Evolutionary conservation across 306 rosid species (phyloP).

Genomic region (Inga leiocalycina): DNA sequence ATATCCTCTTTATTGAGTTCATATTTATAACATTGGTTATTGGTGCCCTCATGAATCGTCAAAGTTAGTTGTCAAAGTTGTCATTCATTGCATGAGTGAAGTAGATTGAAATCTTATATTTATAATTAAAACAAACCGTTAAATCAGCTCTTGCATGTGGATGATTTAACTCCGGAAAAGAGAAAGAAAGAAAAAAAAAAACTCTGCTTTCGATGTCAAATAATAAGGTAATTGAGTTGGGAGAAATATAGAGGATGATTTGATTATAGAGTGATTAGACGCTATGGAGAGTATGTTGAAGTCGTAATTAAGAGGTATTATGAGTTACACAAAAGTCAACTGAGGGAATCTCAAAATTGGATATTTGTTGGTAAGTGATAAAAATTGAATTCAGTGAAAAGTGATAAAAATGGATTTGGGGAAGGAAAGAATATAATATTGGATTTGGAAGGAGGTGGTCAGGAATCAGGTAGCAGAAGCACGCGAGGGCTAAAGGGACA

Average conservation of each 20-base stretch:
- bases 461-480: conserved; percentile 12
- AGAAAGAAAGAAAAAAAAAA: too few relatives aligned
- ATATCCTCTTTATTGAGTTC: too few relatives aligned
- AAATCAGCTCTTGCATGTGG: too few relatives aligned
- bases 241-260: not conserved
- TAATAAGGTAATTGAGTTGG: not conserved
- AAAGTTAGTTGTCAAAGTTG: too few relatives aligned
- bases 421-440: not conserved
- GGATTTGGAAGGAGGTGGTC: not conserved
- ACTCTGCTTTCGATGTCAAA: not conserved
- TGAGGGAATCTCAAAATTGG: not conserved
- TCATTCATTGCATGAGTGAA: too few relatives aligned
- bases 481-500: conserved; percentile 9
- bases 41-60: too few relatives aligned
- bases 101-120: too few relatives aligned
- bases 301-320: not conserved
- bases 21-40: too few relatives aligned
- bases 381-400: not conserved
- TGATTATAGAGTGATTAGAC: not conserved
- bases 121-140: too few relatives aligned
- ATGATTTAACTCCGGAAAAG: not conserved
- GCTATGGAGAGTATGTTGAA: not conserved
- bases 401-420: not conserved
- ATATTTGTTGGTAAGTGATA: not conserved
- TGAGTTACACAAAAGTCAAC: not conserved